Evolutionary conservation across 2,329 filamentous ascomycete species (phyloP), one percentile per base, ranked within the genome.

Genomic region (Microcera coccophila): DNA sequence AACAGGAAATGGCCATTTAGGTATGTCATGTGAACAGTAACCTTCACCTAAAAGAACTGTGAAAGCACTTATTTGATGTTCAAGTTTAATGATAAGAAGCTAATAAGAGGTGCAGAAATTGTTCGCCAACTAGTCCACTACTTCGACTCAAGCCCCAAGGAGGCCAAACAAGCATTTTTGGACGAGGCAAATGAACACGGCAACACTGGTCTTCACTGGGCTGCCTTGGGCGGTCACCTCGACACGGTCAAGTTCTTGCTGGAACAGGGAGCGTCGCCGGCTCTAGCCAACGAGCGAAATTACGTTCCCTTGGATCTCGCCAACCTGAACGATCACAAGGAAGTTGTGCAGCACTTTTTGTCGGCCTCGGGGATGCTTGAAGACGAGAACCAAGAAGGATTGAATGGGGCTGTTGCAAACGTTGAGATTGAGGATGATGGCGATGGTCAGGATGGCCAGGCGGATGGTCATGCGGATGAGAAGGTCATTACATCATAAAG

Each of bases 161-260:
- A 63, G 24, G 67, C 70, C 47, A 70, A 68, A 50, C 68, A 72
- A 50, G 62, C 73, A 1, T 81, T 84, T 53, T 65, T 90, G 18
- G 85, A 89, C 55, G 71, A 76, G 3, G 74, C 78, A 48, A 98
- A 98, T 60, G 73, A 81, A 48, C 84, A 86, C 35, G 90, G 90
- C 34, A 97, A 96, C 70, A 96, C 91, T 1, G 80, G 89, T 1
- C 73, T 98, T 44, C 93, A 98, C 69, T 97, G 90, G 90, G 91
- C 91, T 0, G 87, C 89, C 1, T 71, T 96, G 42, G 93, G 94
- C 41, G 90, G 90, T 2, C 90, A 96, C 59, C 71, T 97, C 3
- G 79, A 84, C 5, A 79, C 82, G 3, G 88, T 95, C 5, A 87
- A 90, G 70, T 68, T 82, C 1, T 75, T 98, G 11, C 74, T 95